Conservation (phyloP, 495 filamentous ascomycete genomes). For the Podospora fimiseda region DNA sequence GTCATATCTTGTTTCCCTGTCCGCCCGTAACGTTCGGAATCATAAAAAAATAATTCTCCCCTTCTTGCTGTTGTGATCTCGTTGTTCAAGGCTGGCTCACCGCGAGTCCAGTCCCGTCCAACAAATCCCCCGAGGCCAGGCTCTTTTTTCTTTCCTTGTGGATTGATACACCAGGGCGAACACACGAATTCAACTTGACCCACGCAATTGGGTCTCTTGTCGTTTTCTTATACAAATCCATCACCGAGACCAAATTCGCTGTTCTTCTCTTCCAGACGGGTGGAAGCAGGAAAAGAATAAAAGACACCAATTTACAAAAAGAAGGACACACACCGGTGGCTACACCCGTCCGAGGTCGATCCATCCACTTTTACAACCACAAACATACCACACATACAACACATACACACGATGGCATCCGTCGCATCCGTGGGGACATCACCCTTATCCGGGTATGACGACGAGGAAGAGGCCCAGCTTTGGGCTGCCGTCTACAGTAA, state of each 20-base stretch:
- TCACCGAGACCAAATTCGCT: neutral
- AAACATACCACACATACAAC: neutral
- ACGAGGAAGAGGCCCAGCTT: conserved; percentile 18
- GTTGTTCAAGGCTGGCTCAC: too few relatives aligned
- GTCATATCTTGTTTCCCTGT: too few relatives aligned
- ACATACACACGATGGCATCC: conserved; percentile 23
- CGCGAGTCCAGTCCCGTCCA: too few relatives aligned
- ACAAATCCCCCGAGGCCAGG: too few relatives aligned
- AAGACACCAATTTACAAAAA: neutral
- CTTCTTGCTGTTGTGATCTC: too few relatives aligned
- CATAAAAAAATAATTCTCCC: too few relatives aligned
- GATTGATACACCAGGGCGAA: neutral
- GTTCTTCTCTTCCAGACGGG: neutral
- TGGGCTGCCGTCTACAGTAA: conserved; percentile 23
- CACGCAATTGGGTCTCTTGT: neutral
- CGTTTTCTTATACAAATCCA: neutral
- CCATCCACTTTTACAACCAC: too few relatives aligned
- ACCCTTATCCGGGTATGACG: conserved; percentile 24
- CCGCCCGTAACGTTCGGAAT: too few relatives aligned
- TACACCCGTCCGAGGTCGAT: neutral
- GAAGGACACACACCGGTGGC: neutral
- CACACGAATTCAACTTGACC: neutral
- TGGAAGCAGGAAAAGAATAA: neutral
- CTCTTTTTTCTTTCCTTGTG: neutral
- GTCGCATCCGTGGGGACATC: conserved; percentile 27